Percentiles rank a stretch among this genome's conserved stretches.
These are phyloP conservation scores for Candida sp. DNA, from an alignment of 1,139 yeast genomes.

Conservation along the genomic window DNA sequence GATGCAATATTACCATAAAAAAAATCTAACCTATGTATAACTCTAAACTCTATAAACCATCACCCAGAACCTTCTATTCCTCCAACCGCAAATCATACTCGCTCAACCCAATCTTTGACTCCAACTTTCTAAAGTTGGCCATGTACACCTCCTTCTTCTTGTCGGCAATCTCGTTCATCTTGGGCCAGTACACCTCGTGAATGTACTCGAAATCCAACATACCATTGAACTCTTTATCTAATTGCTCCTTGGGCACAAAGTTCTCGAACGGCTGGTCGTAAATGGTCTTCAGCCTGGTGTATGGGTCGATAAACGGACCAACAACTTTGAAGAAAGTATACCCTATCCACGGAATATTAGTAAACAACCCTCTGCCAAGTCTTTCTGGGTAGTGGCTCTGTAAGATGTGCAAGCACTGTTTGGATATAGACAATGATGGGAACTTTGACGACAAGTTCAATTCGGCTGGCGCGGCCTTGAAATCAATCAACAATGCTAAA, in stretches of 20 bases:
- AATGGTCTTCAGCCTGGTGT: conserved; percentile 90
- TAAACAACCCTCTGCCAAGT: conserved; percentile 86
- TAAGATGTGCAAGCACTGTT: conserved; percentile 83
- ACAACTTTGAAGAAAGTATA: conserved; percentile 89
- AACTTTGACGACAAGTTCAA: conserved; percentile 53
- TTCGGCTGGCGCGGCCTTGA: conserved; percentile 62
- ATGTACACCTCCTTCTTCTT: conserved; percentile 59
- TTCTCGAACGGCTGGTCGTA: conserved; percentile 79
- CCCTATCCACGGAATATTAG: conserved; percentile 93
- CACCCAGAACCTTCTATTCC: neutral
- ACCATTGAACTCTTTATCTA: conserved; percentile 88
- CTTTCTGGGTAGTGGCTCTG: conserved; percentile 98
- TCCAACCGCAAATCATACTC: conserved; percentile 44
- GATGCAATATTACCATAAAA: neutral
- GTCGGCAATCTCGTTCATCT: conserved; percentile 60
- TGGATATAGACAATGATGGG: conserved; percentile 53
- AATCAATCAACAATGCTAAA: conserved; percentile 86
- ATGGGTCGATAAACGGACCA: conserved; percentile 94
- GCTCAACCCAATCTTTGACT: conserved; percentile 76
- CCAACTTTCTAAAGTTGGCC: conserved; percentile 67
- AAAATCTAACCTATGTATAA: neutral
- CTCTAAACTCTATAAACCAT: neutral
- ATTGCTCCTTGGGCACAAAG: conserved; percentile 80
- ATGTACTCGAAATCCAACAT: conserved; percentile 78
- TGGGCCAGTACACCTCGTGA: conserved; percentile 84